Base-by-base conservation (phyloP, 768 basidiomycete genomes). In the Leccinum fibrillosum region DNA sequence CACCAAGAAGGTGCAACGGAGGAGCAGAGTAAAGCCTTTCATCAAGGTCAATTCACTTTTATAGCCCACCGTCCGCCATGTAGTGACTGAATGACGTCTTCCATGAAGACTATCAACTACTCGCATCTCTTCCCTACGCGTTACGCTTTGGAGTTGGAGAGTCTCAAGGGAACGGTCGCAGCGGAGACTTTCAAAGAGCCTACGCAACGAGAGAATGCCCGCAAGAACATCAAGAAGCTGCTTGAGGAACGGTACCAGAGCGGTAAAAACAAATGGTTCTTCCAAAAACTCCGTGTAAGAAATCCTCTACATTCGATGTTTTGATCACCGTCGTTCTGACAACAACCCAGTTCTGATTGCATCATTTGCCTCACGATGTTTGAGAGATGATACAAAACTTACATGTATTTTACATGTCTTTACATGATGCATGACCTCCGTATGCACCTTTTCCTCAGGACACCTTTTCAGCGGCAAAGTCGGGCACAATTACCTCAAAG, bases 261-360 rank as follows among this genome's bases (percentile, higher is more conserved):
- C 53, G 97, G 97, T 59, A 95, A 96, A 86, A 98, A 97, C 86
- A 87, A 88, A 76, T 98, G 95, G 95, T 98, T 95, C 85, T 95
- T 94, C 87, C 82, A 86, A 62, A 73, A 88, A 55, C 86, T 94
- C 64, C 86, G 86, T 72, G 92, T 93, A 80, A 74, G 80, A 74
- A 19, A 25, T 2, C 4, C 17, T 32, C 42, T 21, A 21, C 19
- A 4, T 44, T 44, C 10, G 2, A 19, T 44, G 42, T 21, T 6
- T 21, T 15, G 19, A 44, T 44, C 19, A 2, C 11, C 42, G 19
- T 12, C 42, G 10, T 19, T 26, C 1, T 28, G 5, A 5, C 51
- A 39, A 6, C 28, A 5, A 12, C 37, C 5, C 49, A 77, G 76
- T 77, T 78, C 70, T 79, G 68, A 76, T 67, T 48, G 23, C 50